phyloP scores from a whole-genome alignment of 345 rosid species.

The Citrus australasica region DNA sequence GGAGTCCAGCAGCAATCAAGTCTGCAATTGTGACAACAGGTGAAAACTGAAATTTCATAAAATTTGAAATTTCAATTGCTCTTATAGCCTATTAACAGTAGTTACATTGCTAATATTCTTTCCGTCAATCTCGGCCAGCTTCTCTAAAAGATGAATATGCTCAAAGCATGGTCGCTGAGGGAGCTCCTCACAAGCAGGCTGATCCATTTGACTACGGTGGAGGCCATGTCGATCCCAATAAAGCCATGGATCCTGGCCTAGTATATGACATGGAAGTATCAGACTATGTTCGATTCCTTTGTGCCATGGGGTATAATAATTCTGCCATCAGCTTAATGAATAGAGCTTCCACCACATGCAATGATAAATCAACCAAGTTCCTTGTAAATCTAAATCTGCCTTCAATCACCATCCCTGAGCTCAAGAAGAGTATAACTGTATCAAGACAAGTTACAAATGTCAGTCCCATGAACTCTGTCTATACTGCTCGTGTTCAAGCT shows the following conservation, averaged over 20 bases:
- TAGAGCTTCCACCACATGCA: conserved; percentile 34
- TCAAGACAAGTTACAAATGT: conserved; percentile 70
- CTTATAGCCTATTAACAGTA: not conserved
- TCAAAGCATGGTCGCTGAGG: conserved; percentile 41
- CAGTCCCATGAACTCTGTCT: conserved; percentile 44
- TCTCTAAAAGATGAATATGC: conserved; percentile 40
- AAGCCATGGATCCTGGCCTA: conserved; percentile 55
- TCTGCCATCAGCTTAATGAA: conserved; percentile 51
- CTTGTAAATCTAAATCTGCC: conserved; percentile 59
- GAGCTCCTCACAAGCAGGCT: conserved; percentile 55
- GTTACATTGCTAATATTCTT: not conserved
- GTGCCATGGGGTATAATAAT: conserved; percentile 52
- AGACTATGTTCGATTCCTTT: conserved; percentile 54
- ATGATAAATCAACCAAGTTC: conserved; percentile 29
- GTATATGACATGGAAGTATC: conserved; percentile 42
- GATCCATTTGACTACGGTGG: conserved; percentile 70
- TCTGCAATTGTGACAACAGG: conserved; percentile 59
- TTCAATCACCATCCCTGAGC: conserved; percentile 61
- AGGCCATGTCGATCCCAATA: conserved; percentile 57
- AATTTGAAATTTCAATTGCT: not conserved
- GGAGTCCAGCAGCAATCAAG: conserved; percentile 58
- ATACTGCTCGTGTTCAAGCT: conserved; percentile 40
- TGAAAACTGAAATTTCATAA: not conserved
- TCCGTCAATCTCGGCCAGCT: conserved; percentile 29
- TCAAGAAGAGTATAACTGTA: conserved; percentile 37